Base-by-base conservation (phyloP, 495 filamentous ascomycete genomes). In the Apiosordaria backusii region DNA sequence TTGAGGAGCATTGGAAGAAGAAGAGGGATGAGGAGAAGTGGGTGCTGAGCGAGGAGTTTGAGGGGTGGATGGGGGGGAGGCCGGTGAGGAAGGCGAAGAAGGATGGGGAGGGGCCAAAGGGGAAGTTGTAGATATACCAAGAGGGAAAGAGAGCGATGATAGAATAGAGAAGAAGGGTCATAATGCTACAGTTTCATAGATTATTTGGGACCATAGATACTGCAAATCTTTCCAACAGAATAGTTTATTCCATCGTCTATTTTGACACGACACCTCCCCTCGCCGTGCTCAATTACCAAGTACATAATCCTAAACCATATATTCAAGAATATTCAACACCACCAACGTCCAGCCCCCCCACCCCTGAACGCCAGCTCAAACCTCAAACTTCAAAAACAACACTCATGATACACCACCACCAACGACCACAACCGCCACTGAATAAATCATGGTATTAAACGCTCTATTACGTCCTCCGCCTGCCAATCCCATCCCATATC, bases 1-100 rank as follows among this genome's bases (percentile, higher is more conserved):
- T 89, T 69, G 75, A 81, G 57, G 74, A 77, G 40, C 84, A 80
- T 76, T 86, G 85, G 78, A 80, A 75, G 65, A 73, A 71, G 68
- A 50, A 62, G 27, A 77, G 76, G 16, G 77, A 79, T 65, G 35
- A 72, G 21, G 82, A 89, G 73, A 91, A 88, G 78, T 71, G 78
- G 62, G 88, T 81, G 26, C 68, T 93, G 61, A 65, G 68, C 29
- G 67, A 69, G n/a, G 70, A 77, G 13, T 74, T 70, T 62, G 67
- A 54, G 63, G 35, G 54, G 52, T 77, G 70, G 70, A 62, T 75
- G 60, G 72, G 68, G 6, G 59, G 59, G 1, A 45, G 29, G 59
- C 59, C 59, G 25, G 64, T 62, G 50, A 40, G 52, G 35, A 65
- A 58, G 54, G 19, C 35, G 4, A 58, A 50, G 68, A 16, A 27